Conservation (phyloP, 2,329 filamentous ascomycete species). For the Colletotrichum lindemuthianum region DNA sequence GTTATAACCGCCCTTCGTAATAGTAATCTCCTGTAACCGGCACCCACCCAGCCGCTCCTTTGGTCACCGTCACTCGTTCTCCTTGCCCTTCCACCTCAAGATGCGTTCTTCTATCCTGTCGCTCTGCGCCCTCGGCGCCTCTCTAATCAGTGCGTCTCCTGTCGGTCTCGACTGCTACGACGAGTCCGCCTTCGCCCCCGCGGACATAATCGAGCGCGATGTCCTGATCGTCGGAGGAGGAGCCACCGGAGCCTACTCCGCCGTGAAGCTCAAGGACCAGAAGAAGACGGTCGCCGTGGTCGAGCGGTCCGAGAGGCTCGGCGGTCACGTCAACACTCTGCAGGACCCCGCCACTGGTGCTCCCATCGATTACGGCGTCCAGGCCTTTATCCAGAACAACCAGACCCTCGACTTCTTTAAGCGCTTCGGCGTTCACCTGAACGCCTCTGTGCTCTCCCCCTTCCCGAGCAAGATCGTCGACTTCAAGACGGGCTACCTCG, state of each 20-base stretch:
- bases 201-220: slow-evolving; percentile 45
- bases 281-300: slow-evolving; percentile 58
- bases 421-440: slow-evolving; percentile 49
- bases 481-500: slow-evolving; percentile 33
- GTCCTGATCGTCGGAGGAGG: slow-evolving; percentile 64
- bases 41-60: slow-evolving; percentile 8
- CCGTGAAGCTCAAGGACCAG: slow-evolving; percentile 60
- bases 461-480: slow-evolving; percentile 33
- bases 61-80: slow-evolving; percentile 14
- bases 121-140: slow-evolving; percentile 24
- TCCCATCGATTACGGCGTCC: slow-evolving; percentile 49
- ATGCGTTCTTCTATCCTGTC: slow-evolving; percentile 23
- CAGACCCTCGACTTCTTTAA: slow-evolving; percentile 55
- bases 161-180: slow-evolving; percentile 25
- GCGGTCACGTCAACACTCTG: slow-evolving; percentile 61
- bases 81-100: not conserved
- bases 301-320: slow-evolving; percentile 45
- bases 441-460: slow-evolving; percentile 18
- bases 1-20: not conserved
- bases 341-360: slow-evolving; percentile 48
- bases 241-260: slow-evolving; percentile 60
- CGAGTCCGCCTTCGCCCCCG: slow-evolving; percentile 27
- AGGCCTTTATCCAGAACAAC: slow-evolving; percentile 48
- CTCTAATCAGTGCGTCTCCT: slow-evolving; percentile 16
- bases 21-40: no score